These are phyloP conservation scores for Taxawa tesnikishii DNA, from an alignment of 2,329 filamentous ascomycete species.

Conservation along the genomic window DNA sequence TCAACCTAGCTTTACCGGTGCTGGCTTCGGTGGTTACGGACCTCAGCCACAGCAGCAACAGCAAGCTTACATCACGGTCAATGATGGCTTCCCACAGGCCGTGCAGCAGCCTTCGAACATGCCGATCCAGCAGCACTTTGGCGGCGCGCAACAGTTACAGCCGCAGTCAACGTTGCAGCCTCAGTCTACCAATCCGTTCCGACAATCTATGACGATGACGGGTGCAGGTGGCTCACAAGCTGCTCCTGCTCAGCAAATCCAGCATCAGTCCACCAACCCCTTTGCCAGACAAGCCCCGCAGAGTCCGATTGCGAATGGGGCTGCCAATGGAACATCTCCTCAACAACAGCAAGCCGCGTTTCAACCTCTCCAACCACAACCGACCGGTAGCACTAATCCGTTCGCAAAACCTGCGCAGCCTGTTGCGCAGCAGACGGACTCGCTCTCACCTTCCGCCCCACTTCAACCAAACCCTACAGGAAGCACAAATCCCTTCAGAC, in stretches of 20 bases:
- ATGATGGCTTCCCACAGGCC: slow-evolving; percentile 13
- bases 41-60: slow-evolving; percentile 45
- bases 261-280: slow-evolving; percentile 29
- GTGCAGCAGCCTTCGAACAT: slow-evolving; percentile 3
- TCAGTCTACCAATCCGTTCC: slow-evolving; percentile 80
- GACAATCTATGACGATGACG: slow-evolving; percentile 66
- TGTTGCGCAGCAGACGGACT: slow-evolving; percentile 26
- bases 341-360: slow-evolving; percentile 11
- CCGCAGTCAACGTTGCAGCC: slow-evolving; percentile 34
- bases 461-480: slow-evolving; percentile 69
- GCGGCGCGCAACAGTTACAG: slow-evolving; percentile 14
- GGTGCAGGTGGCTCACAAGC: slow-evolving; percentile 7
- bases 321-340: slow-evolving; percentile 18
- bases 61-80: slow-evolving; percentile 28
- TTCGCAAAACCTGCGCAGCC: slow-evolving; percentile 45
- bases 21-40: slow-evolving; percentile 74
- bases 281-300: slow-evolving; percentile 48
- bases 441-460: slow-evolving; percentile 24
- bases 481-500: slow-evolving; percentile 88
- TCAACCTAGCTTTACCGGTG: slow-evolving; percentile 55
- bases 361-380: slow-evolving; percentile 23
- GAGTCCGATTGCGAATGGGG: slow-evolving; percentile 1
- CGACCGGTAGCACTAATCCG: slow-evolving; percentile 58
- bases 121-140: slow-evolving; percentile 8
- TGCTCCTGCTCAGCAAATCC: slow-evolving; percentile 11